Conservation (phyloP, 805 yeast species). For the Yarrowia deformans region DNA sequence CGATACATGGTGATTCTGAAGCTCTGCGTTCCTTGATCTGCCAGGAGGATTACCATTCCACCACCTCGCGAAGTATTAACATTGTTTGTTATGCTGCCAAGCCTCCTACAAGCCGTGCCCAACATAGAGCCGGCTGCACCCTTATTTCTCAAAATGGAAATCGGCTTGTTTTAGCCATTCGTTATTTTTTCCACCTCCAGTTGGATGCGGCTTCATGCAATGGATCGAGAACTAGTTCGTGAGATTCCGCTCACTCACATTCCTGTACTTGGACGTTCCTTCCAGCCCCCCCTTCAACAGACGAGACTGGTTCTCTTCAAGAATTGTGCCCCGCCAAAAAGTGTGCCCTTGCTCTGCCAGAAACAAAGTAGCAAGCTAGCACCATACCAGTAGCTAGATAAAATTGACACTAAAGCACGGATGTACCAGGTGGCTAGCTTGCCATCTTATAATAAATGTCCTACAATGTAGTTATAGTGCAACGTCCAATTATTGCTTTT, state of each 20-base stretch:
- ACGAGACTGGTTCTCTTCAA: background rate
- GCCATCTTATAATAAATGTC: background rate
- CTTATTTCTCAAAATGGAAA: constrained; percentile 1
- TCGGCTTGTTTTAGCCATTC: background rate
- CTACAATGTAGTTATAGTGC: background rate
- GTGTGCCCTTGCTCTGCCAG: too few relatives aligned
- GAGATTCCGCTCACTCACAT: background rate
- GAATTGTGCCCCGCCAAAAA: too few relatives aligned
- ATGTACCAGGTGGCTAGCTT: too few relatives aligned
- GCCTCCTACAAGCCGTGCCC: constrained; percentile 10
- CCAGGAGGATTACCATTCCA: too few relatives aligned
- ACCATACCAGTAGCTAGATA: background rate
- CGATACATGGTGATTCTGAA: too few relatives aligned
- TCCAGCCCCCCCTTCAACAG: background rate
- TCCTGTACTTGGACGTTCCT: background rate
- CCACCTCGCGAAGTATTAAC: background rate
- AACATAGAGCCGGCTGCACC: constrained; percentile 4
- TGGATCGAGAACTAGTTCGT: background rate
- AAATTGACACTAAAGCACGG: background rate
- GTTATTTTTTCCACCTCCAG: background rate
- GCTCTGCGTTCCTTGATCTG: too few relatives aligned
- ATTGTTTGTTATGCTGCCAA: background rate
- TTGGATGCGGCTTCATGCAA: constrained; percentile 6
- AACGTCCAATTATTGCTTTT: background rate
- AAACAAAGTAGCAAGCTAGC: background rate